Percentiles rank a stretch among this genome's conserved stretches.
phyloP scores from a whole-genome alignment of 2,329 filamentous ascomycete genomes.

The Berkeleyomyces rouxiae region DNA sequence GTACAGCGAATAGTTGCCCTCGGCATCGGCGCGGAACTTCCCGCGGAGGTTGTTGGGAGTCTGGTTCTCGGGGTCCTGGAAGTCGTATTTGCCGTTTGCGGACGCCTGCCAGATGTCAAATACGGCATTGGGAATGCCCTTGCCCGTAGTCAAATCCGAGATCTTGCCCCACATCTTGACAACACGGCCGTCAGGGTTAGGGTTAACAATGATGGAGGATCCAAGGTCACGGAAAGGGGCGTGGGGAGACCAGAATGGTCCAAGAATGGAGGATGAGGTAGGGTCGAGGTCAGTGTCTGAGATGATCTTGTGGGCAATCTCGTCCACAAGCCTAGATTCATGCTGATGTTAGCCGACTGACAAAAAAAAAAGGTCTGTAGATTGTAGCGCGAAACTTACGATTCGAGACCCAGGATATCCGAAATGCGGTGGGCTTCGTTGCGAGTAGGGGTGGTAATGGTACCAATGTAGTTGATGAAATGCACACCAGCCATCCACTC shows the following conservation, averaged over 20 bases:
- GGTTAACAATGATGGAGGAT: conserved; percentile 47
- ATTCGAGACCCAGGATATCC: conserved; percentile 59
- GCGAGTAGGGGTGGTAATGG: conserved; percentile 48
- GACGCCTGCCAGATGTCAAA: conserved; percentile 68
- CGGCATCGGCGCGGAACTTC: conserved; percentile 54
- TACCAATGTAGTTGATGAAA: conserved; percentile 58
- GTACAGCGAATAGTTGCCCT: conserved; percentile 58
- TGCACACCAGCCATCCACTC: conserved; percentile 64
- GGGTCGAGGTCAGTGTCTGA: conserved; percentile 44
- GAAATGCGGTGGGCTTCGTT: conserved; percentile 61
- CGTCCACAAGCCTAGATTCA: conserved; percentile 39
- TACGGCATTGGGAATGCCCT: conserved; percentile 49
- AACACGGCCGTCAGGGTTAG: conserved; percentile 39
- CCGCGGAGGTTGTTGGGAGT: conserved; percentile 57
- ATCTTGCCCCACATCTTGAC: conserved; percentile 55
- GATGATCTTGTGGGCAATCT: conserved; percentile 48
- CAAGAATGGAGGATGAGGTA: conserved; percentile 61
- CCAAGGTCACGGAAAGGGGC: conserved; percentile 56
- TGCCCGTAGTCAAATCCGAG: conserved; percentile 45
- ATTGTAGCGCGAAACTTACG: conserved; percentile 27
- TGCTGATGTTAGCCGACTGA: background rate
- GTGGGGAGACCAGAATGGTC: conserved; percentile 62
- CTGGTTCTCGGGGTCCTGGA: conserved; percentile 58
- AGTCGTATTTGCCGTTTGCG: conserved; percentile 60
- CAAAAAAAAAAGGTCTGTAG: background rate